Evolutionary conservation across 768 basidiomycete species (phyloP), one percentile per base, ranked within the genome.

Genomic region (Mycena filopes): DNA sequence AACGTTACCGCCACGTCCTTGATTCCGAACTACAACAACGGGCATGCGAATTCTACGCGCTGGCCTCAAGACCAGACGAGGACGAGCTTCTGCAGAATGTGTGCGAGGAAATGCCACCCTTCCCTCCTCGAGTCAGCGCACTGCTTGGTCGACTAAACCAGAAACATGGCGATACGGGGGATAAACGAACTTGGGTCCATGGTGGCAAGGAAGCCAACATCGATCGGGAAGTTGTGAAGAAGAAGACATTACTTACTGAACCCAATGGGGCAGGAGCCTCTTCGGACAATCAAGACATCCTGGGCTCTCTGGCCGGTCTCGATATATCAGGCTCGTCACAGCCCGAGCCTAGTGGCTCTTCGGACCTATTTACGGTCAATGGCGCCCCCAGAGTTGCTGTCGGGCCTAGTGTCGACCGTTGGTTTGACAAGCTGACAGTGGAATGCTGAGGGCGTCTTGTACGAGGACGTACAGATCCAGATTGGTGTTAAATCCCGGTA

Each of bases 41-140:
- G 57, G 98, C 98, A 45, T 99, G 97, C 87, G 98, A 99, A 79
- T 99, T 95, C 76, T 92, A 93, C 66, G 92, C 94, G 0, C 83
- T 99, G 21, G 92, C 97, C 13, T 88, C 85, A 26, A 84, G 95
- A 40, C 82, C 90, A 21, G 95, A 96, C 53, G 95, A 96, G 38
- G 96, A 99, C 71, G 96, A 96, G 68, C 84, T 99, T 46, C 81
- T 99, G 45, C 93, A 96, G 74, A 94, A 94, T 67, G 88, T 99
- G 16, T 98, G 96, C 76, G 98, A 99, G 76, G 98, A 99, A 79
- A 99, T 99, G 91, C 98, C 98, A 1, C 96, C 97, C 5, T 99
- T 98, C 84, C 96, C 97, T 4, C 93, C 97, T 55, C 88, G 98
- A 49, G 93, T 95, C 69, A 97, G 95, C 63, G 92, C 96, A 2